These are phyloP conservation scores for Claviceps capensis DNA, from an alignment of 2,329 filamentous ascomycete species.

Conservation along the genomic window DNA sequence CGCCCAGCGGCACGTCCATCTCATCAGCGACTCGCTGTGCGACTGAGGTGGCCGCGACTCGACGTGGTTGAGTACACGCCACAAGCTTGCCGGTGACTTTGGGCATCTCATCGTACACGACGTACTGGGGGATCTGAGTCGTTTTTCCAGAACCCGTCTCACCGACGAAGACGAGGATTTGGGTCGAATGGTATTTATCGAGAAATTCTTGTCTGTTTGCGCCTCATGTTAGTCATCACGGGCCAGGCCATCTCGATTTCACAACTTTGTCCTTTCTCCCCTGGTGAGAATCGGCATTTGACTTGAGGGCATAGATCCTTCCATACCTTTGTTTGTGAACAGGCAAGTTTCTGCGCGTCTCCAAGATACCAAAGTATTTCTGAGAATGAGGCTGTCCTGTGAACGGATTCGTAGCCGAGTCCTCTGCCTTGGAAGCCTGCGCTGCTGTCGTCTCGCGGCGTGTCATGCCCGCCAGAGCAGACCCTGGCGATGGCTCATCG, in stretches of 20 bases:
- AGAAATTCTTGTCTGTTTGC: constrained; percentile 69
- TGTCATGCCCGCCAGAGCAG: constrained; percentile 51
- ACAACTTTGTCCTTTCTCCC: not conserved
- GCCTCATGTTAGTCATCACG: not conserved
- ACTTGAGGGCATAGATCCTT: not conserved
- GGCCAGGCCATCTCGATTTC: not conserved
- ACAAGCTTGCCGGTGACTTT: constrained; percentile 78
- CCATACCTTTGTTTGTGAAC: constrained; percentile 76
- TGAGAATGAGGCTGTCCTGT: constrained; percentile 63
- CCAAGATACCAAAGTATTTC: constrained; percentile 81
- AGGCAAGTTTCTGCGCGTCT: constrained; percentile 70
- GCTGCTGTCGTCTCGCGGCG: constrained; percentile 69
- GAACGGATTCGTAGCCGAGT: constrained; percentile 75
- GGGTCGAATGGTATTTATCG: constrained; percentile 78
- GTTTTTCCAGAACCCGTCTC: constrained; percentile 99
- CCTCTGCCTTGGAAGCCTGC: constrained; percentile 61
- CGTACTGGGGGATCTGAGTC: constrained; percentile 96
- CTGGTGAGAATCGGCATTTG: not conserved
- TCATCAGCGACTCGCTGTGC: constrained; percentile 96
- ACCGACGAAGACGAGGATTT: constrained; percentile 96
- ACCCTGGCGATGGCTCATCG: constrained; percentile 15
- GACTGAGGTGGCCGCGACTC: constrained; percentile 97
- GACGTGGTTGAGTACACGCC: constrained; percentile 91
- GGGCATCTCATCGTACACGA: constrained; percentile 90
- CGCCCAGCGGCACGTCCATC: constrained; percentile 82